Base-by-base conservation (phyloP, 352 stramenopile species). In the Globisporangium spinosum region DNA sequence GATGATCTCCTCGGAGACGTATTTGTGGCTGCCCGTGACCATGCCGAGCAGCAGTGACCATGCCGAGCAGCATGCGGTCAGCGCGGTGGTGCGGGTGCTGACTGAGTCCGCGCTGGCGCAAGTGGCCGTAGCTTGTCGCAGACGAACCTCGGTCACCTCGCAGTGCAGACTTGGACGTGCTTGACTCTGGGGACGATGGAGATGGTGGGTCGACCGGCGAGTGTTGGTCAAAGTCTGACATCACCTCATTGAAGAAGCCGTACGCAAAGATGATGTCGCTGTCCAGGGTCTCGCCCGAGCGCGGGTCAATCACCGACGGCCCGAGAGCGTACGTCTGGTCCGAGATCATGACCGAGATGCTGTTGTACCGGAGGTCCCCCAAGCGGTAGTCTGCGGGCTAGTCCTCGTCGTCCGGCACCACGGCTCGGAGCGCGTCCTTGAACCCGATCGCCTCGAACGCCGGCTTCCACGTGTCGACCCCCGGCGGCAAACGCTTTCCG, bases 211-310 rank as follows among this genome's bases (percentile, higher is more conserved):
- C 65, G n/a, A 82, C 68, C 9, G 75, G 74, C 1, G 82, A 87
- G 40, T 70, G 65, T 20, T 85, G 7, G 56, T 85, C 76, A 43
- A 93, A 90, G 45, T 86, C 74, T 6, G 61, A 15, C 58, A 93
- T 77, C 1, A 80, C 88, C 25, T 78, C 76, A 34, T 94, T 78
- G 65, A 96, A 89, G 73, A 95, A 97, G 0, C 88, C 89, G 65
- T 92, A 91, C 61, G 93, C 87, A 34, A 97, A 94, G 9, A 87
- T 73, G 62, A 97, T 96, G 62, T 91, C 82, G 63, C 84, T 94
- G 72, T 93, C 82, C 8, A 97, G 71, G 35, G 96, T 97, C 77
- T 97, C 89, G 0, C 90, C 87, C 4, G 77, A 93, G 9, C 89
- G 80, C 15, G 87, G 86, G 61, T 97, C 88, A 20, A 89, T 78